phyloP scores from a whole-genome alignment of 179 eudicot species.

The Sideroxylon spinosum region DNA sequence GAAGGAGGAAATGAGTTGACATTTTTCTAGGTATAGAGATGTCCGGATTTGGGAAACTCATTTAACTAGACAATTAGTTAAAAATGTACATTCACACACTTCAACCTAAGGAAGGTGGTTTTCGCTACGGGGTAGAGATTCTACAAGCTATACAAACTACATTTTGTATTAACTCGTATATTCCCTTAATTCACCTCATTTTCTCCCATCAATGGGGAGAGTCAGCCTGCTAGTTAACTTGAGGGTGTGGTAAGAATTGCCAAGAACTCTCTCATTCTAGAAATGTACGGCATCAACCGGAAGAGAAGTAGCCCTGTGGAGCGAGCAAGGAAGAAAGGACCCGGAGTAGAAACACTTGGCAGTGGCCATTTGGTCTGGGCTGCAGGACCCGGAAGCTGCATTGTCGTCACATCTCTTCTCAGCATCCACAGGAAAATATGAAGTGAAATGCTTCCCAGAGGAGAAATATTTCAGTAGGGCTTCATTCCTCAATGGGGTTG shows the following conservation, averaged over 20 bases:
- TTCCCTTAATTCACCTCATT: slow-evolving; percentile 13
- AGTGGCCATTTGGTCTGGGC: slow-evolving; percentile 33
- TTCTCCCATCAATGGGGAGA: background rate
- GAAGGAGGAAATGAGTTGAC: background rate
- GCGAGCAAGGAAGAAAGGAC: slow-evolving; percentile 45
- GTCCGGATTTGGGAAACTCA: background rate
- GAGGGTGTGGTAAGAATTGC: background rate
- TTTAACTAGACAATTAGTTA: background rate
- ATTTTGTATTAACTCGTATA: background rate
- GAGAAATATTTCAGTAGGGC: slow-evolving; percentile 16
- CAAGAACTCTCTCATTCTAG: slow-evolving; percentile 16
- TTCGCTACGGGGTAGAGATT: background rate
- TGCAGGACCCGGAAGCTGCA: slow-evolving; percentile 29
- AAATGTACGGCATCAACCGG: slow-evolving; percentile 73
- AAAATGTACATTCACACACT: slow-evolving; percentile 5
- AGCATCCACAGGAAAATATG: background rate
- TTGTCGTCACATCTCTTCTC: slow-evolving; percentile 17
- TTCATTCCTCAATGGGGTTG: slow-evolving; percentile 8
- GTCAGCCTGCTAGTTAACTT: background rate
- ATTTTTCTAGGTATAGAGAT: background rate
- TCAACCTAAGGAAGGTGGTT: background rate
- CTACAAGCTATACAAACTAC: background rate
- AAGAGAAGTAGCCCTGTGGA: slow-evolving; percentile 73
- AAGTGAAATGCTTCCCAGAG: slow-evolving; percentile 18
- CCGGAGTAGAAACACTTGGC: slow-evolving; percentile 43